Evolutionary conservation across 345 rosid species (phyloP), one percentile per base, ranked within the genome.

Genomic region (Aegle marmelos): DNA sequence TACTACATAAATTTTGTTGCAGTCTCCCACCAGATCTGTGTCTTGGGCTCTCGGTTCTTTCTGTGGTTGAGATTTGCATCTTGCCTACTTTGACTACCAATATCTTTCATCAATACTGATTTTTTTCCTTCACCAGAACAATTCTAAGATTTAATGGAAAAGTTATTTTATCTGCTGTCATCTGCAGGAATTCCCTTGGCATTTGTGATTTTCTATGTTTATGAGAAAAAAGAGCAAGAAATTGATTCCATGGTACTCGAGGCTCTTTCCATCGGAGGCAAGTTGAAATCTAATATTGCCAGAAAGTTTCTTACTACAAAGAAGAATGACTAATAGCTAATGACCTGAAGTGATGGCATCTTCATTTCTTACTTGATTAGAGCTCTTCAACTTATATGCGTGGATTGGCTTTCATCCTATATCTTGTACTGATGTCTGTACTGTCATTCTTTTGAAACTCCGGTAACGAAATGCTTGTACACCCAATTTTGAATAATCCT

Each of bases 151-250:
- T 69, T 25, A 36, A 37, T 21, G 62, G 75, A 68, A 78, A 37
- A 22, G 39, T 48, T 53, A 34, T 48, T 53, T 45, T 17, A 62
- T 76, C 30, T 24, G 21, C 34, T 67, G 54, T 37, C 74, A 60
- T 9, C 50, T 83, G 82, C 92, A 92, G 98, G 92, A 76, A 71
- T 94, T 84, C 93, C 94, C 36, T 39, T 90, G 73, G 81, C 86
- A 31, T 94, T 94, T 79, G 28, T 79, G 74, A 87, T 77, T 39
- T 92, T 94, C 82, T 72, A 39, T 28, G 50, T 88, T 60, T 91
- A 91, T 53, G 98, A 94, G 79, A 91, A 80, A 57, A 86, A 86
- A 36, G 98, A 94, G 82, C 83, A 84, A 75, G 93, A 91, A 83
- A 89, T 91, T 17, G 94, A 94, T 79, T 80, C 85, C 9, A 54